phyloP scores from a whole-genome alignment of 495 filamentous ascomycete species.

The Lindgomyces ingoldianus region DNA sequence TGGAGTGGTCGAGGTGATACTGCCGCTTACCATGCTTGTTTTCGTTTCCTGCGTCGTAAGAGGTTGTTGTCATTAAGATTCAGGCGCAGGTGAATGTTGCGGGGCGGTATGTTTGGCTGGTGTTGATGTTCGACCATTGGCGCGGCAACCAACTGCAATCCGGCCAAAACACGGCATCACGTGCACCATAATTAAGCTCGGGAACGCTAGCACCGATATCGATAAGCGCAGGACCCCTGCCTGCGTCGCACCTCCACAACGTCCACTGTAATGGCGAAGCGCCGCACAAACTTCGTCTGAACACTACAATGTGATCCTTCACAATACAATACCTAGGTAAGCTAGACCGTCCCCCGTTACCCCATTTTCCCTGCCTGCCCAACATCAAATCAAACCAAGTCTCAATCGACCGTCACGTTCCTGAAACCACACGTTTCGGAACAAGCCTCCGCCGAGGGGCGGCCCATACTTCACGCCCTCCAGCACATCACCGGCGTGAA shows the following conservation, averaged over 20 bases:
- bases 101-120: slow-evolving; percentile 5
- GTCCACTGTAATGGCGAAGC: neutral
- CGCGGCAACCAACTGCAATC: slow-evolving; percentile 21
- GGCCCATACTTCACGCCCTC: neutral
- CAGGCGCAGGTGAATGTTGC: neutral
- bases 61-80: neutral
- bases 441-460: neutral
- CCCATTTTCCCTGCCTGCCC: too few relatives aligned
- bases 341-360: too few relatives aligned
- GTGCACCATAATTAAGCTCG: neutral
- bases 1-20: neutral
- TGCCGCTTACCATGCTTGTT: slow-evolving; percentile 5
- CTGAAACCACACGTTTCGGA: slow-evolving; percentile 11
- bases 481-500: neutral
- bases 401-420: neutral
- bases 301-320: neutral
- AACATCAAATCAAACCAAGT: too few relatives aligned
- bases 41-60: neutral
- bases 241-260: neutral
- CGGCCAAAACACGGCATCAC: neutral
- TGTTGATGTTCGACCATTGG: slow-evolving; percentile 26
- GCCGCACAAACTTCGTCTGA: neutral
- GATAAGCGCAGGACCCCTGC: neutral
- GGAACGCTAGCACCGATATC: slow-evolving; percentile 8
- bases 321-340: neutral